Evolutionary conservation across 371 early-diverging fungal genomes (phyloP), one percentile per base, ranked within the genome.

Genomic region (Circinella umbellata): DNA sequence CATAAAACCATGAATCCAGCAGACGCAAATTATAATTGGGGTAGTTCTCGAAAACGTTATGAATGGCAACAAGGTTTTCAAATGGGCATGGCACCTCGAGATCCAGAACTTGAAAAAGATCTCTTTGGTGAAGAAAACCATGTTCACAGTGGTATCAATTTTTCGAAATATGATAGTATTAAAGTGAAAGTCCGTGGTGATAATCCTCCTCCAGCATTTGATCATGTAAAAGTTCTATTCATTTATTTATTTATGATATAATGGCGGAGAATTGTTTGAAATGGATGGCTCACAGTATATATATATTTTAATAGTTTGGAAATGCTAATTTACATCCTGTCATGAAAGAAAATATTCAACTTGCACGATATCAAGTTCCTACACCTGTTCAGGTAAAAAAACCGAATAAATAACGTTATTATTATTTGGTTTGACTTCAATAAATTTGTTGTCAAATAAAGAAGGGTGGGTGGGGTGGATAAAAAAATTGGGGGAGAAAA

Each of bases 311-410:
- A 17, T 72, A 86, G 88, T 86, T 87, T 69, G 81, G 75, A 6
- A 80, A 86, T 15, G 79, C 86, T 18, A 71, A 80, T 36, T 67
- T 86, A 4, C 80, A 86, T 62, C 78, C 84, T 18, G 76, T 77
- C 9, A 80, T 89, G 71, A 78, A 81, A 36, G 82, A 83, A 67
- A 92, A 93, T 64, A 68, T 91, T 15, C 70, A 76, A 5, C 74
- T 89, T 1, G 82, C 86, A 42, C 78, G 84, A 1, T 93, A 91
- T 73, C 66, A 67, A 1, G 80, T 76, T 0, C 94, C 95, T 0
- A 94, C 93, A 4, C 91, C 92, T 4, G 88, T 94, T 0, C 95
- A 88, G 72, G 85, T 82, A 79, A 42, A 42, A 42, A 42, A n/a
- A n/a, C n/a, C n/a, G n/a, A n/a, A n/a, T n/a, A n/a, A n/a, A n/a